Conservation (phyloP, 495 filamentous ascomycete species). For the Parathielavia hyrcaniae region DNA sequence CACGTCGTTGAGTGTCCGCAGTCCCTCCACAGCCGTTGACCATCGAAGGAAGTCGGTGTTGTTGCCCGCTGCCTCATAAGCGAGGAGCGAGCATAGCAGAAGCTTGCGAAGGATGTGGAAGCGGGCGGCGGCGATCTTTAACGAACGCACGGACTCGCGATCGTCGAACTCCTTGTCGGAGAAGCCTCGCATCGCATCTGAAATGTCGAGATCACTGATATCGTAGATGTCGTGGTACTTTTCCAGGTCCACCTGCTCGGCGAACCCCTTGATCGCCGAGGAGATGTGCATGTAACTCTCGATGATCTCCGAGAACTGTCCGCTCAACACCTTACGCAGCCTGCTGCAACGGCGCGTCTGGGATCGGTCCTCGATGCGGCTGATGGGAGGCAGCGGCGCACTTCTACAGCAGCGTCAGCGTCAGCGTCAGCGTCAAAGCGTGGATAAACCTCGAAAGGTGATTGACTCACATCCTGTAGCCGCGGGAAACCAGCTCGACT, state of each 20-base stretch:
- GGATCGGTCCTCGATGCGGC: slow-evolving; percentile 67
- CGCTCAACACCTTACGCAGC: slow-evolving; percentile 66
- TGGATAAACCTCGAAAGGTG: not conserved
- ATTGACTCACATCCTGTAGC: slow-evolving; percentile 76
- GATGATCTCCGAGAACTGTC: slow-evolving; percentile 62
- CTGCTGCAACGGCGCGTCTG: slow-evolving; percentile 72
- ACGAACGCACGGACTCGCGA: slow-evolving; percentile 65
- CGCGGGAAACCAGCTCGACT: slow-evolving; percentile 89
- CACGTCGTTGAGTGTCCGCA: slow-evolving; percentile 54
- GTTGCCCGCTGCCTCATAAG: slow-evolving; percentile 78
- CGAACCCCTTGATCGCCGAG: slow-evolving; percentile 59
- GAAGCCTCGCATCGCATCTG: slow-evolving; percentile 57
- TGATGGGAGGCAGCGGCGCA: slow-evolving; percentile 77
- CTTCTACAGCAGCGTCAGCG: slow-evolving; percentile 56
- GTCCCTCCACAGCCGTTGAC: slow-evolving; percentile 69
- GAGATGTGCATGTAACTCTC: slow-evolving; percentile 62
- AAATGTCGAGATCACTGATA: slow-evolving; percentile 69
- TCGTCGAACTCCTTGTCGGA: slow-evolving; percentile 61
- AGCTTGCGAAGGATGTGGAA: slow-evolving; percentile 75
- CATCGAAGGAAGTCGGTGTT: slow-evolving; percentile 74
- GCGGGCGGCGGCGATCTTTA: slow-evolving; percentile 73
- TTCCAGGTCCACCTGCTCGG: slow-evolving; percentile 71
- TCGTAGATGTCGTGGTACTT: slow-evolving; percentile 93
- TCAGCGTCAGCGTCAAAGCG: slow-evolving; percentile 34
- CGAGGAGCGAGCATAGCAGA: slow-evolving; percentile 77